Evolutionary conservation across 2,329 filamentous ascomycete species (phyloP).

Genomic region (Zasmidium angulare): DNA sequence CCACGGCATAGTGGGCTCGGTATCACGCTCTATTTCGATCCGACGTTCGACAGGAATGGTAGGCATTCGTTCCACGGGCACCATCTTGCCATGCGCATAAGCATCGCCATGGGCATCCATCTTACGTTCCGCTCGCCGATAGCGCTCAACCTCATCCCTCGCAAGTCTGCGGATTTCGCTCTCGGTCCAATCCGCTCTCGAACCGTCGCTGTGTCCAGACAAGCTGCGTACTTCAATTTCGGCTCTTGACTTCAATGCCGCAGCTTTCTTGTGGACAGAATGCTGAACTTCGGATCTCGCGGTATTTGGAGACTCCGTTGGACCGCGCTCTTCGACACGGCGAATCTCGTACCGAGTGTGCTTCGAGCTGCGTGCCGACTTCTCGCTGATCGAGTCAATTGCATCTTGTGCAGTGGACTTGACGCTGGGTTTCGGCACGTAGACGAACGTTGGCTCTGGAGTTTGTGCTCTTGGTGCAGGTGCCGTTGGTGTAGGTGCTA

Average conservation of each 20-base stretch:
- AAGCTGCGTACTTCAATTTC: not conserved
- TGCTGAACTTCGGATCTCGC: not conserved
- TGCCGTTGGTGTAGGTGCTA: not conserved
- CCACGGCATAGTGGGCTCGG: conserved; percentile 17
- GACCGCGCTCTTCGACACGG: not conserved
- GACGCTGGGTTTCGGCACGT: conserved; percentile 5
- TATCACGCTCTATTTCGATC: conserved; percentile 24
- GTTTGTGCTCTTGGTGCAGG: not conserved
- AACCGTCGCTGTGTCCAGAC: not conserved
- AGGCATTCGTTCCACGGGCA: conserved; percentile 25
- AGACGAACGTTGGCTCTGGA: not conserved
- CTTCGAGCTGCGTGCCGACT: not conserved
- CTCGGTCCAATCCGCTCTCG: conserved; percentile 8
- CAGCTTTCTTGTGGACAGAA: not conserved
- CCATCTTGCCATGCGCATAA: conserved; percentile 33
- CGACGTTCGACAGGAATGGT: conserved; percentile 25
- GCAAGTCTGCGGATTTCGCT: conserved; percentile 33
- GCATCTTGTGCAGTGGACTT: conserved; percentile 20
- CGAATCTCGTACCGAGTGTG: not conserved
- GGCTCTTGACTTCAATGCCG: not conserved
- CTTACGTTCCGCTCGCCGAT: conserved; percentile 35
- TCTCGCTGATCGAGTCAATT: conserved; percentile 13
- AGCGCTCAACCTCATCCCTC: conserved; percentile 35
- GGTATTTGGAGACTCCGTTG: not conserved
- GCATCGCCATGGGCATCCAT: conserved; percentile 31